Evolutionary conservation across 768 basidiomycete genomes (phyloP).

Genomic region (Tulasnella sp.): DNA sequence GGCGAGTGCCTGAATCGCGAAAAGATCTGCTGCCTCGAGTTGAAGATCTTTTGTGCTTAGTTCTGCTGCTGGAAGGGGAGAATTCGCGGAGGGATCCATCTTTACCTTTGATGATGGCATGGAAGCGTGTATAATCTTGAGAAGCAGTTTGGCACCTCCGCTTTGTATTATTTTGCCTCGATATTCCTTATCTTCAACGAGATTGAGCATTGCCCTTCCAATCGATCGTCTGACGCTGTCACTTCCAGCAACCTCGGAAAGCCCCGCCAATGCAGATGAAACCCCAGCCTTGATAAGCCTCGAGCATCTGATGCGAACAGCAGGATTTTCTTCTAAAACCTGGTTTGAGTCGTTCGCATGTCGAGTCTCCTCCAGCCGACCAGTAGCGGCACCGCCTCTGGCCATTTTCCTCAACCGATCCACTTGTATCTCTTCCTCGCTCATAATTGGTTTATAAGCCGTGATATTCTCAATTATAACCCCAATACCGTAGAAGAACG

Average conservation of each 20-base stretch:
- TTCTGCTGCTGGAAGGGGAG: constrained; percentile 13
- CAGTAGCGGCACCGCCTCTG: constrained; percentile 9
- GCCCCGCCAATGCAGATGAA: constrained; percentile 45
- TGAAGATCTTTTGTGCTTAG: constrained; percentile 16
- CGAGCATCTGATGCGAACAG: constrained; percentile 47
- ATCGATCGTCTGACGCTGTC: constrained; percentile 42
- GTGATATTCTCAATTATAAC: constrained; percentile 65
- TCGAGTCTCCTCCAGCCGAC: too few relatives aligned
- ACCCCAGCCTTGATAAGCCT: constrained; percentile 48
- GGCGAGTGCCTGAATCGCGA: constrained; percentile 75
- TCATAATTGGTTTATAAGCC: constrained; percentile 53
- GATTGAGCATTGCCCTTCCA: constrained; percentile 50
- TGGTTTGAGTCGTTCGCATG: too few relatives aligned
- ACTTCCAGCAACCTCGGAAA: constrained; percentile 47
- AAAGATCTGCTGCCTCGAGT: constrained; percentile 37
- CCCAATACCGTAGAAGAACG: constrained; percentile 64
- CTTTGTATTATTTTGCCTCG: constrained; percentile 63
- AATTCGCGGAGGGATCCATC: not conserved
- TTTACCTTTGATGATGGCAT: not conserved
- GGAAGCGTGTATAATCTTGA: constrained; percentile 41
- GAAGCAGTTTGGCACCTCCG: constrained; percentile 61
- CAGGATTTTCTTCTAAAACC: not conserved
- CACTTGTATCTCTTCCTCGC: constrained; percentile 71
- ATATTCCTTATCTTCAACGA: constrained; percentile 66
- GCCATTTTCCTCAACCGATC: constrained; percentile 71